Conservation (phyloP, 768 basidiomycete species). For the Lactarius indigo region DNA sequence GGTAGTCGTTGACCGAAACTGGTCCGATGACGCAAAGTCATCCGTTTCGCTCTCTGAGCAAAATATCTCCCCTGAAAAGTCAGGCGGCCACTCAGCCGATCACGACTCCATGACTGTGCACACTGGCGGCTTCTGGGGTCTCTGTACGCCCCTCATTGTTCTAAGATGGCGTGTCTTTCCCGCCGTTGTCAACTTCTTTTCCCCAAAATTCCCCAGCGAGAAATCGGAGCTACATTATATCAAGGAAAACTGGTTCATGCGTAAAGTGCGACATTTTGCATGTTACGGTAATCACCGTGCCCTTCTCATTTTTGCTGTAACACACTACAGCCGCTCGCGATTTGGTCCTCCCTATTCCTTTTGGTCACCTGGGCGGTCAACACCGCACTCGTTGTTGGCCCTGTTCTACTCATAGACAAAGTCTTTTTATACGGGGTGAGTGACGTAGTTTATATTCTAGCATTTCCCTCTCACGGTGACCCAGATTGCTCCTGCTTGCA, state of each 20-base stretch:
- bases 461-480: not conserved
- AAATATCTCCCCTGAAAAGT: constrained; percentile 46
- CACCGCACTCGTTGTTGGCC: constrained; percentile 1
- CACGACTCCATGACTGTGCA: constrained; percentile 35
- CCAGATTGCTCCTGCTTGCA: constrained; percentile 56
- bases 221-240: constrained; percentile 47
- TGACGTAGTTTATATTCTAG: constrained; percentile 18
- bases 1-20: constrained; percentile 71
- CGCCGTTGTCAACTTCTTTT: constrained; percentile 53
- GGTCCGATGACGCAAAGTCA: constrained; percentile 58
- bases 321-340: constrained; percentile 6
- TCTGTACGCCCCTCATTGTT: constrained; percentile 37
- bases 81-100: constrained; percentile 40
- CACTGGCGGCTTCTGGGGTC: constrained; percentile 37
- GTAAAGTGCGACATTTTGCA: constrained; percentile 40
- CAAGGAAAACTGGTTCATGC: constrained; percentile 71
- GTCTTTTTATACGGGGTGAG: constrained; percentile 57
- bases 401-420: constrained; percentile 44
- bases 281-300: constrained; percentile 29
- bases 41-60: constrained; percentile 52
- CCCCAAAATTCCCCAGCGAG: constrained; percentile 57
- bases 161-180: constrained; percentile 62
- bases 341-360: constrained; percentile 20
- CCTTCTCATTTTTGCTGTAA: constrained; percentile 40
- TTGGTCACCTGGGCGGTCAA: constrained; percentile 16